Evolutionary conservation across 176 grass and related monocot genomes (phyloP).

Genomic region (Triticum timopheevii): DNA sequence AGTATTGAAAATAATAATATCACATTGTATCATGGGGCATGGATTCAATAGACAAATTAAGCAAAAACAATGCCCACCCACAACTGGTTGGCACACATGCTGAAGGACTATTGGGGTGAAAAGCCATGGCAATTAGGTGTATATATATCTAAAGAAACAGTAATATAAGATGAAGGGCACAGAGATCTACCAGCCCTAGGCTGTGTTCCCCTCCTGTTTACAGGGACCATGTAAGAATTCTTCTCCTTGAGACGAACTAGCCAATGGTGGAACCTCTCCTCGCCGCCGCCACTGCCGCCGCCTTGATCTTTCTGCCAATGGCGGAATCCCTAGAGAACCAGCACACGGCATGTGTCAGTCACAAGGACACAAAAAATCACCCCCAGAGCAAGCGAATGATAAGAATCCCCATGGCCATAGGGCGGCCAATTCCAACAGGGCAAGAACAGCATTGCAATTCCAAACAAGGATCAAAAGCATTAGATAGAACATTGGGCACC

Average conservation of each 20-base stretch:
- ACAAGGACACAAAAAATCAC: slow-evolving; percentile 19
- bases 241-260: slow-evolving; percentile 21
- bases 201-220: slow-evolving; percentile 68
- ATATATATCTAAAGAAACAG: slow-evolving; percentile 40
- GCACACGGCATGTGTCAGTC: slow-evolving; percentile 13
- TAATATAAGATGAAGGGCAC: slow-evolving; percentile 28
- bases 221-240: slow-evolving; percentile 77
- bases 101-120: slow-evolving; percentile 21
- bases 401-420: not conserved
- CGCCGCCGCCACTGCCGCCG: not conserved
- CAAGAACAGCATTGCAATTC: not conserved
- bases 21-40: slow-evolving; percentile 10
- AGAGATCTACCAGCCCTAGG: slow-evolving; percentile 76
- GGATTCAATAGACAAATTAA: slow-evolving; percentile 36
- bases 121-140: slow-evolving; percentile 2
- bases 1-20: not conserved
- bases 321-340: slow-evolving; percentile 26
- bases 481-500: not conserved
- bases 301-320: not conserved
- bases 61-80: slow-evolving; percentile 38
- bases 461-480: not conserved
- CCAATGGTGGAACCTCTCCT: slow-evolving; percentile 13
- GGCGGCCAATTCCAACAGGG: slow-evolving; percentile 3
- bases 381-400: not conserved
- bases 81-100: slow-evolving; percentile 33